Evolutionary conservation across 306 rosid genomes (phyloP).

Genomic region (Medicago lupulina): DNA sequence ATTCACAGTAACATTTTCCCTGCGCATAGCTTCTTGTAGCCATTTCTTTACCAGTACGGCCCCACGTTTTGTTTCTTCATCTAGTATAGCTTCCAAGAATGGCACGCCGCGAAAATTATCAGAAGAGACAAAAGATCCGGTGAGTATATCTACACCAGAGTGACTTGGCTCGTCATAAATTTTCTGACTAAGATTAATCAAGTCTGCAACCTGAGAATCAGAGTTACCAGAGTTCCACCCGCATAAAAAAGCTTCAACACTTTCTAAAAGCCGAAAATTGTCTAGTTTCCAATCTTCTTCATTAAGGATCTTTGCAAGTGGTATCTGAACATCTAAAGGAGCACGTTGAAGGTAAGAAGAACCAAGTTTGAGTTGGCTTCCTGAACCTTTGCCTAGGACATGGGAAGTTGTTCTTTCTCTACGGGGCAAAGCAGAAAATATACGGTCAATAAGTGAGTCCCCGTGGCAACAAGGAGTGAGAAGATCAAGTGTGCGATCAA

Average conservation of each 20-base stretch:
- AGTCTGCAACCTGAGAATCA: constrained; percentile 60
- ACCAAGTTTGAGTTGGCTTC: constrained; percentile 56
- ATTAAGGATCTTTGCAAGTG: constrained; percentile 61
- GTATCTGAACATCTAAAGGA: constrained; percentile 85
- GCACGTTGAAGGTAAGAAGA: constrained; percentile 65
- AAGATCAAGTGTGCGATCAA: constrained; percentile 97
- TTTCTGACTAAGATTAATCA: constrained; percentile 61
- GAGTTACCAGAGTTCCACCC: constrained; percentile 77
- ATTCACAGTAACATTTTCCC: constrained; percentile 63
- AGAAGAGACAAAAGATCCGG: constrained; percentile 73
- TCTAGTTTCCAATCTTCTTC: constrained; percentile 63
- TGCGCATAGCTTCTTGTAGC: constrained; percentile 83
- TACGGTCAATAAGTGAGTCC: constrained; percentile 85
- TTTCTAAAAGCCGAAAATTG: constrained; percentile 62
- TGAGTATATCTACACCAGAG: constrained; percentile 55
- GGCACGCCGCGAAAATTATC: constrained; percentile 84
- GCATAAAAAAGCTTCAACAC: constrained; percentile 73
- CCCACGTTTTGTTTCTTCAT: constrained; percentile 88
- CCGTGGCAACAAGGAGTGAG: constrained; percentile 95
- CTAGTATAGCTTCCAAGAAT: constrained; percentile 81
- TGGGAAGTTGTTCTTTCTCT: constrained; percentile 56
- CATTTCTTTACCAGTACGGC: constrained; percentile 81
- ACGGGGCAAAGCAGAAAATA: constrained; percentile 78
- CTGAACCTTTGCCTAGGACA: constrained; percentile 43
- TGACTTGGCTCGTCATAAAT: constrained; percentile 49